These are phyloP conservation scores for Arabidopsis lyrata DNA, from an alignment of 441 rosid species.

Conservation along the genomic window DNA sequence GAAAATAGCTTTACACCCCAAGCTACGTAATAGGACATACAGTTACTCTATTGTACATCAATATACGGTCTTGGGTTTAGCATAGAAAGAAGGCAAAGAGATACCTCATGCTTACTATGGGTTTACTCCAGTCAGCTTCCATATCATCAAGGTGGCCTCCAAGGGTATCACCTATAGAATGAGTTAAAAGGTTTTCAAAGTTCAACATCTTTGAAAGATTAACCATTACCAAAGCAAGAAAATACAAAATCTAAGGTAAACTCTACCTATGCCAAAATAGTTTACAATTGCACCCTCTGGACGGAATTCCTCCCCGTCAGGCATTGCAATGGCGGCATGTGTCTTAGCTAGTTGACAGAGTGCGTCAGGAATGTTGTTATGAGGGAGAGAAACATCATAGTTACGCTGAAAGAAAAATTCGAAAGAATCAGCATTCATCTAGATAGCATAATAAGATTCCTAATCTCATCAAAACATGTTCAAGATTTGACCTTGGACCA, in stretches of 20 bases:
- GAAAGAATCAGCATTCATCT: constrained; percentile 3
- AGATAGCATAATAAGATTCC: background rate
- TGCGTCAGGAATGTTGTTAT: constrained; percentile 76
- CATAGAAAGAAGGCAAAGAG: background rate
- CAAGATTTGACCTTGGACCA: constrained; percentile 77
- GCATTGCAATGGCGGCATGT: constrained; percentile 83
- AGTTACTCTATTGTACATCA: constrained; percentile 16
- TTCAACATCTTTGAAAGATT: constrained; percentile 2
- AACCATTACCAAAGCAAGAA: constrained; percentile 14
- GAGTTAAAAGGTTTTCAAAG: background rate
- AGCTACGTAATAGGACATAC: constrained; percentile 48
- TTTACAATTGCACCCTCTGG: constrained; percentile 95
- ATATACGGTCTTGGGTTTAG: background rate
- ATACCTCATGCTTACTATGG: constrained; percentile 95
- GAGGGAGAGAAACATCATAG: constrained; percentile 79
- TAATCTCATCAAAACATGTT: constrained; percentile 24
- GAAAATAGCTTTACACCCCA: constrained; percentile 97
- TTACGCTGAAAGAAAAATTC: constrained; percentile 57
- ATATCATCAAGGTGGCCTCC: constrained; percentile 98
- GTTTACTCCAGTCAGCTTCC: constrained; percentile 97
- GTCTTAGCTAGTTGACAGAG: constrained; percentile 76
- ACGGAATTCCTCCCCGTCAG: constrained; percentile 72
- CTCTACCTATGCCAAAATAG: constrained; percentile 79
- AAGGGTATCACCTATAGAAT: constrained; percentile 74
- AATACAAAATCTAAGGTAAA: background rate